Conservation (phyloP, 192 early-diverging fungal species). For the Coemansia sp. region DNA sequence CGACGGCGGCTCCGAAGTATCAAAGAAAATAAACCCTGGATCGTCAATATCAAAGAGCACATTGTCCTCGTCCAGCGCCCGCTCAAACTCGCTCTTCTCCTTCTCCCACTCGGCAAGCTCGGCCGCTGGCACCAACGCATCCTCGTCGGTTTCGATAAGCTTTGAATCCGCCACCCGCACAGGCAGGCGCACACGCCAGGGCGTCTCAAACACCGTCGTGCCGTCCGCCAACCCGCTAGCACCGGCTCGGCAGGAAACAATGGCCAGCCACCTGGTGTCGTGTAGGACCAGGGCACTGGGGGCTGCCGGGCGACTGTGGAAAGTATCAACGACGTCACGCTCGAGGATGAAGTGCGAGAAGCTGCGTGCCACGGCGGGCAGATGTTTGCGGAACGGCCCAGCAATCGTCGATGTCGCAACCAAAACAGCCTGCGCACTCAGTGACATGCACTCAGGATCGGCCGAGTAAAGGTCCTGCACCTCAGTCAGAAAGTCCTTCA, state of each 20-base stretch:
- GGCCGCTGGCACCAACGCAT: constrained; percentile 40
- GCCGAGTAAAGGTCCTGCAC: constrained; percentile 36
- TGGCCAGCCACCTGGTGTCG: constrained; percentile 46
- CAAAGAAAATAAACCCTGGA: constrained; percentile 49
- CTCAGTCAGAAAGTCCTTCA: constrained; percentile 42
- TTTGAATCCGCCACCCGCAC: constrained; percentile 15
- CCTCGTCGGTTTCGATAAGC: constrained; percentile 27
- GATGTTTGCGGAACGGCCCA: constrained; percentile 38
- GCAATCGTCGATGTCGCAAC: constrained; percentile 32
- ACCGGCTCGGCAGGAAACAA: constrained; percentile 26
- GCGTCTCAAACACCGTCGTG: constrained; percentile 42
- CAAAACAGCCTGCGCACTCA: constrained; percentile 37
- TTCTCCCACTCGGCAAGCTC: constrained; percentile 41
- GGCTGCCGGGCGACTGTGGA: constrained; percentile 14
- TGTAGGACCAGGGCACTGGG: constrained; percentile 46
- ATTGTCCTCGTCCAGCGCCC: constrained; percentile 49
- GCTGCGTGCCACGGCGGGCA: constrained; percentile 37
- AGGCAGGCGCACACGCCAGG: constrained; percentile 39
- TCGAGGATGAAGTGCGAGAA: constrained; percentile 43
- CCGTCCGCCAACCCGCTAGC: constrained; percentile 30
- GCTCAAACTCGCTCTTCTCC: constrained; percentile 51
- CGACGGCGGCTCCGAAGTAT: constrained; percentile 14
- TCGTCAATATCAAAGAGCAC: constrained; percentile 52
- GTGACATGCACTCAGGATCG: constrained; percentile 33
- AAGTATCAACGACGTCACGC: constrained; percentile 14